Evolutionary conservation across 768 basidiomycete genomes (phyloP), one percentile per base, ranked within the genome.

Genomic region (Trametes cinnabarina): DNA sequence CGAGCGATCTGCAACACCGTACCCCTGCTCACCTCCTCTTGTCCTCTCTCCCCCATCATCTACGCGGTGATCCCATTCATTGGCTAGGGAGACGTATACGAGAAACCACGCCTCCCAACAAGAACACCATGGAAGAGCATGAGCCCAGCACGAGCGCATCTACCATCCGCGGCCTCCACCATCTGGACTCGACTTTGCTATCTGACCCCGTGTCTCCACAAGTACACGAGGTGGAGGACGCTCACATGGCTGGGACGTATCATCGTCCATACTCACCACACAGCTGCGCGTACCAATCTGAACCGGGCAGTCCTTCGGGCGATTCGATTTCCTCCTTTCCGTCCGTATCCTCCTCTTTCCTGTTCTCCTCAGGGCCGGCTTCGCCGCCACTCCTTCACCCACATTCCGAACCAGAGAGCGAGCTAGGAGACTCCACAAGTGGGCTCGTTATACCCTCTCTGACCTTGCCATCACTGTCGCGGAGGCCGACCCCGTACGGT

Each of bases 381-480:
- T 87, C 85, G 60, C 87, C 84, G 2, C 83, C 81, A 0, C 84
- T 82, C 47, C 72, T 75, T 0, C 78, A 79, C 30, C 69, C 75
- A 20, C 77, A 76, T 19, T 73, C 74, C 3, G 77, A 79, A 6
- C 64, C 35, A 19, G 57, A 58, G 22, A 48, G 51, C 41, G 61
- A 66, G n/a, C 62, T 65, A 14, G 58, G 65, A 28, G 71, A 72
- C 52, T 60, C 58, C 11, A 76, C 79, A 62, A 77, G 79, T 63
- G 82, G 82, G 58, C 78, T 89, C 54, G 82, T 88, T 59, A 90
- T 90, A 46, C 88, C 88, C 1, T 88, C 85, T 22, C 73, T 90
- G 44, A 76, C 77, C 8, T 76, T 90, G 17, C 87, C 88, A 17
- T 72, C 79, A 15, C 76, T 87, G 1, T 73, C 89, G n/a, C 77